phyloP scores from a whole-genome alignment of 345 rosid species.

The Aquilaria malaccensis region DNA sequence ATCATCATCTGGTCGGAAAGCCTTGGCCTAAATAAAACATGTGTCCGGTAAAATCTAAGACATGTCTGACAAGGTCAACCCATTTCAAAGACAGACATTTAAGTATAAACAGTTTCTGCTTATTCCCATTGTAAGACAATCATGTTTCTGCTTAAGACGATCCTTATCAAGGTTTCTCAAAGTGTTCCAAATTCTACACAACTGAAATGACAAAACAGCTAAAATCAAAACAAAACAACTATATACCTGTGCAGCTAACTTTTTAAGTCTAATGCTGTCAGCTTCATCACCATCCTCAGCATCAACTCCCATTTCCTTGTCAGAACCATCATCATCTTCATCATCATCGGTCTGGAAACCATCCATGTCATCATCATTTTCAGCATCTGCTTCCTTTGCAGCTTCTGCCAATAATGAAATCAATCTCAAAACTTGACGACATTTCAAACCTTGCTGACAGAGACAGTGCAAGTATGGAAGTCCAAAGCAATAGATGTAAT shows the following conservation, averaged over 20 bases:
- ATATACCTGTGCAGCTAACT: conserved; percentile 86
- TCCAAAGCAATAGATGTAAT: background rate
- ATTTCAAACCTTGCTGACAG: background rate
- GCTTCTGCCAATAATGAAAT: conserved; percentile 42
- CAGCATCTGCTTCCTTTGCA: conserved; percentile 75
- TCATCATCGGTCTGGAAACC: conserved; percentile 91
- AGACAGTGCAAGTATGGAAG: background rate
- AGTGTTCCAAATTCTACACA: background rate
- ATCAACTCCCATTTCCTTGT: conserved; percentile 92
- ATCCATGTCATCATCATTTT: conserved; percentile 89
- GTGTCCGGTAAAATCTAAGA: background rate
- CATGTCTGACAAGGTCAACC: too few species aligned
- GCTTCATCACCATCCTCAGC: conserved; percentile 96
- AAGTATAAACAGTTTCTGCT: too few species aligned
- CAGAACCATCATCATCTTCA: conserved; percentile 82
- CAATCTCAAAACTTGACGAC: too few species aligned
- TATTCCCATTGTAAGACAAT: background rate
- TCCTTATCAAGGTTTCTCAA: background rate
- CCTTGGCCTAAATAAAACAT: conserved; percentile 44
- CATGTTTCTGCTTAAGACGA: background rate
- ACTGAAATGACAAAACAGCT: background rate
- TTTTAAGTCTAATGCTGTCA: conserved; percentile 66
- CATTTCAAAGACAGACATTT: too few species aligned
- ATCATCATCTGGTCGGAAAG: conserved; percentile 57
- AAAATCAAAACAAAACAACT: background rate